phyloP scores from a whole-genome alignment of 1,284 basidiomycete genomes.

The Phaffia rhodozyma region DNA sequence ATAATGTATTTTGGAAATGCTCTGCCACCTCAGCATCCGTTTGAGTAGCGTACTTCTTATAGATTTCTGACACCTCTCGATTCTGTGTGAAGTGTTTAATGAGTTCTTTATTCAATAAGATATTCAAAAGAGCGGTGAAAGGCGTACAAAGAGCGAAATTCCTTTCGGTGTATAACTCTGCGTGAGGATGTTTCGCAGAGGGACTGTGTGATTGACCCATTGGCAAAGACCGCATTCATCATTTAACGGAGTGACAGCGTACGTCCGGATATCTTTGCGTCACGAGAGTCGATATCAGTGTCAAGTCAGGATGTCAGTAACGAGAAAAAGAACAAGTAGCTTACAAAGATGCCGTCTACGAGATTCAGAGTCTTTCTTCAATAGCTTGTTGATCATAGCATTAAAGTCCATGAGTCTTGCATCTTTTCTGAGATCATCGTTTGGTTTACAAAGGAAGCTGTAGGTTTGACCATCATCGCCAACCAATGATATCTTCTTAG shows the following conservation, averaged over 20 bases:
- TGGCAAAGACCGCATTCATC: constrained; percentile 96
- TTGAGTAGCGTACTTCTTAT: constrained; percentile 45
- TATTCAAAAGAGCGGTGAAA: neutral
- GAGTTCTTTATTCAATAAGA: neutral
- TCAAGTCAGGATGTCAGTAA: neutral
- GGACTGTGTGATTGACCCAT: constrained; percentile 93
- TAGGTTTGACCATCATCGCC: constrained; percentile 77
- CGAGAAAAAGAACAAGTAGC: constrained; percentile 24
- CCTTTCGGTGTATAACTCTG: constrained; percentile 58
- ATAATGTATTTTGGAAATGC: constrained; percentile 50
- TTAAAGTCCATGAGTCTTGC: constrained; percentile 98
- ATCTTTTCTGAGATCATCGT: constrained; percentile 95
- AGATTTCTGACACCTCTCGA: constrained; percentile 40
- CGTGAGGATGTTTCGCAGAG: constrained; percentile 65
- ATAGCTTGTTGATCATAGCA: constrained; percentile 91
- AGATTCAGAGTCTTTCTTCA: constrained; percentile 88
- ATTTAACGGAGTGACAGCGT: constrained; percentile 90
- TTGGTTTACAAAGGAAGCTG: constrained; percentile 92
- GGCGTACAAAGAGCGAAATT: constrained; percentile 51
- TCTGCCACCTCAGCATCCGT: constrained; percentile 46
- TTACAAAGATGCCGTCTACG: constrained; percentile 73
- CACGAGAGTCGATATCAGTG: constrained; percentile 5
- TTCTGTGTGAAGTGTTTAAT: constrained; percentile 23
- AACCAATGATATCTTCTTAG: constrained; percentile 77
- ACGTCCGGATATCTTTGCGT: constrained; percentile 74